Percentiles rank a stretch among this genome's conserved stretches.
These are phyloP conservation scores for Lecanicillium sp. DNA, from an alignment of 2,329 filamentous ascomycete genomes.

Conservation along the genomic window DNA sequence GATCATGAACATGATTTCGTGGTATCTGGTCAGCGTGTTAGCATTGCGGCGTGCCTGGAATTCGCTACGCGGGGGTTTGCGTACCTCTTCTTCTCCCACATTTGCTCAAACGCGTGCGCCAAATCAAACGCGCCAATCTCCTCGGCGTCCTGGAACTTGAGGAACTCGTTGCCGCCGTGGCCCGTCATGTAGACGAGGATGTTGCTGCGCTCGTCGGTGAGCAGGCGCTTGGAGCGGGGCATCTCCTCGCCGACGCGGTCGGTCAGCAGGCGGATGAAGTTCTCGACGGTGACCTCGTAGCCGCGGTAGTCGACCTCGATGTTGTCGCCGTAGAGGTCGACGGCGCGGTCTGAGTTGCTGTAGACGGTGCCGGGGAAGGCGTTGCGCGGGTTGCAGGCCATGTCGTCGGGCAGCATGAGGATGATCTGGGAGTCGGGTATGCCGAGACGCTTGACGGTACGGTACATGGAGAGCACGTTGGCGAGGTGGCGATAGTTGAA, in stretches of 20 bases:
- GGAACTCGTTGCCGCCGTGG: conserved; percentile 93
- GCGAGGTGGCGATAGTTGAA: conserved; percentile 99
- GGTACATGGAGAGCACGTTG: conserved; percentile 95
- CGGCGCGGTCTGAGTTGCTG: conserved; percentile 91
- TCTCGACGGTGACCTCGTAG: conserved; percentile 98
- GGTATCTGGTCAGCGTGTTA: conserved; percentile 53
- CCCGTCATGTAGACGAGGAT: conserved; percentile 99
- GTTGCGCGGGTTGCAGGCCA: conserved; percentile 98
- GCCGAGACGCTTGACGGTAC: conserved; percentile 93
- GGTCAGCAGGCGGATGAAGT: conserved; percentile 92
- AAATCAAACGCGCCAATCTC: conserved; percentile 96
- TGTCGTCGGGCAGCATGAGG: conserved; percentile 99
- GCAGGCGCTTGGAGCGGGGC: conserved; percentile 84
- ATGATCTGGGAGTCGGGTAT: conserved; percentile 99
- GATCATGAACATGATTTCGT: conserved; percentile 99
- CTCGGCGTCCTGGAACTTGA: conserved; percentile 97
- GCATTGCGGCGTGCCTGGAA: too few relatives aligned
- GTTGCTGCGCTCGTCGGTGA: conserved; percentile 94
- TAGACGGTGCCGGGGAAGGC: conserved; percentile 97
- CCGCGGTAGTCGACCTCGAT: conserved; percentile 98
- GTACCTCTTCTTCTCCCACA: conserved; percentile 99
- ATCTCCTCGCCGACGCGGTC: conserved; percentile 93
- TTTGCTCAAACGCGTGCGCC: conserved; percentile 96
- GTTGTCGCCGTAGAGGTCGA: conserved; percentile 96
- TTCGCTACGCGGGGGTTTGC: too few relatives aligned